Conservation (phyloP, 1,284 basidiomycete species). For the Cutaneotrichosporon sp. region DNA sequence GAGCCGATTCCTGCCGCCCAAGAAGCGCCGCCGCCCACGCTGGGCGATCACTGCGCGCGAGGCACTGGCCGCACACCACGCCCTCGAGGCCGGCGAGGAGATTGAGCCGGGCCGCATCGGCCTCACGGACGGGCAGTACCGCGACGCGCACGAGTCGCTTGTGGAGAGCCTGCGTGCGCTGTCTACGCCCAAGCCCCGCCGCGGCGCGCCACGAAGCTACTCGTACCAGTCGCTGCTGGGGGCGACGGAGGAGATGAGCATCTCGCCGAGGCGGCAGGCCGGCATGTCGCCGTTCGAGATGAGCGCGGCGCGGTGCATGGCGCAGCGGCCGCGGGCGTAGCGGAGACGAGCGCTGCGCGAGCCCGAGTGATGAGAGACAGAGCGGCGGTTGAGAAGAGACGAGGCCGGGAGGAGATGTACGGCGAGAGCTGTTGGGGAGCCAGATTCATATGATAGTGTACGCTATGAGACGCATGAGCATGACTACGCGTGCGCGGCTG, state of each 20-base stretch:
- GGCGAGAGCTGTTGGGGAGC: no score
- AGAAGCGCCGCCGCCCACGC: conserved; percentile 26
- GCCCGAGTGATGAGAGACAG: background rate
- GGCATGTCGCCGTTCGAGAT: conserved; percentile 48
- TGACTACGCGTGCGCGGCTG: background rate
- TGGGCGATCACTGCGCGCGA: conserved; percentile 31
- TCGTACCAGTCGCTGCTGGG: conserved; percentile 13
- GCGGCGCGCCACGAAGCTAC: conserved; percentile 10
- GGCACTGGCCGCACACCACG: conserved; percentile 18
- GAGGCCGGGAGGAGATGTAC: no score
- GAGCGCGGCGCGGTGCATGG: conserved; percentile 41
- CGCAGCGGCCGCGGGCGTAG: conserved; percentile 37
- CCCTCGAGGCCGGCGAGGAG: conserved; percentile 23
- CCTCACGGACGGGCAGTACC: conserved; percentile 46
- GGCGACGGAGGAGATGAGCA: conserved; percentile 10
- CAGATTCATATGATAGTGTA: background rate
- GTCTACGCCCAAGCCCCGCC: background rate
- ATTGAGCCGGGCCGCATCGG: conserved; percentile 26
- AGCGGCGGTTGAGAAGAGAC: background rate
- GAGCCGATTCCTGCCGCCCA: conserved; percentile 42
- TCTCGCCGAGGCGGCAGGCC: background rate
- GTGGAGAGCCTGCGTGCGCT: conserved; percentile 37
- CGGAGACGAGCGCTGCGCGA: background rate
- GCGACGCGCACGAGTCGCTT: conserved; percentile 44
- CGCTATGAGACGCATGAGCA: background rate